A percentile compares a stretch with the other conserved stretches of the same genome.
phyloP scores from a whole-genome alignment of 495 filamentous ascomycete species.

The Annulohypoxylon nitens region DNA sequence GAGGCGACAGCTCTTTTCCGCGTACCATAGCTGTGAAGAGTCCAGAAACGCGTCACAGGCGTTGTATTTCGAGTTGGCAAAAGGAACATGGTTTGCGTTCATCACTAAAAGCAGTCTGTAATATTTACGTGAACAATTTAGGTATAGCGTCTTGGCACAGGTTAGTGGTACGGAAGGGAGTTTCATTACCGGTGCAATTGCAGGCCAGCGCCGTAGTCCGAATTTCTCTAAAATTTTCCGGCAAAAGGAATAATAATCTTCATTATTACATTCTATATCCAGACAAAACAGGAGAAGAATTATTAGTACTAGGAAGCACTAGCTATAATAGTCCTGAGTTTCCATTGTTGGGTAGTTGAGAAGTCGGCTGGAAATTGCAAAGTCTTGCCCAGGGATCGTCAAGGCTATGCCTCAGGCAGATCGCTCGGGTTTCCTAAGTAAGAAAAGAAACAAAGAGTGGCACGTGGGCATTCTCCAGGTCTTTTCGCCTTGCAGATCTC shows the following conservation, averaged over 20 bases:
- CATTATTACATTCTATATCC: no score
- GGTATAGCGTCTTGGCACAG: background rate
- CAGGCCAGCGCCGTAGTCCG: no score
- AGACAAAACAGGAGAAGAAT: no score
- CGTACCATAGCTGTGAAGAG: background rate
- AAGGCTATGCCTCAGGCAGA: background rate
- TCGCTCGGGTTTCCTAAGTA: background rate
- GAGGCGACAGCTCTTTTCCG: background rate
- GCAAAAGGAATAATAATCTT: no score
- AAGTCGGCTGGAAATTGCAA: background rate
- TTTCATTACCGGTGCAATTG: no score
- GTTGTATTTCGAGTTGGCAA: background rate
- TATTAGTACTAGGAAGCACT: no score
- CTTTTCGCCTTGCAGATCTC: conserved; percentile 32
- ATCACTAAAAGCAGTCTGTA: background rate
- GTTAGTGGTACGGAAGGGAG: background rate
- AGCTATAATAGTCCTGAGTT: background rate
- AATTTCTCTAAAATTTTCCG: background rate
- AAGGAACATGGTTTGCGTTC: background rate
- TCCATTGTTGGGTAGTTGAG: background rate
- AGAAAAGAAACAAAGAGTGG: conserved; percentile 11
- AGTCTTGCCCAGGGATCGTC: background rate
- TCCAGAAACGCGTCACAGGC: background rate
- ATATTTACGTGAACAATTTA: background rate
- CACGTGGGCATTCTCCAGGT: conserved; percentile 39